Base-by-base conservation (phyloP, 148 eudicot genomes). In the Cornus kousa region DNA sequence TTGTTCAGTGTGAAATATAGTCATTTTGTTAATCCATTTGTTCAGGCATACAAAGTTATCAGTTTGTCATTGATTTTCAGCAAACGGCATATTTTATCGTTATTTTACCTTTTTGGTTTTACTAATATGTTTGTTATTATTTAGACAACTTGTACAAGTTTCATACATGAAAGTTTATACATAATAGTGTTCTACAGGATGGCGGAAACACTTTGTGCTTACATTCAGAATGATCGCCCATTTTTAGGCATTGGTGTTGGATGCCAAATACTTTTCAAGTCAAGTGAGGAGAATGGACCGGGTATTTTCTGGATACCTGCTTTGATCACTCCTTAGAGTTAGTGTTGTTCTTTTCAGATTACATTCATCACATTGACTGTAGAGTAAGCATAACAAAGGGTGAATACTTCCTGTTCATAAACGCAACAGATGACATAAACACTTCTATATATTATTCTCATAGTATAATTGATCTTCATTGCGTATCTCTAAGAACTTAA, bases 171-270 rank as follows among this genome's bases (percentile, higher is more conserved):
- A 57, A 32, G 23, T 35, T 70, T 39, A 57, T 68, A 37, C 66
- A 7, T 65, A n/a, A 66, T 12, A 60, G 68, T 73, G 55, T 68
- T 68, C 59, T 77, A 75, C 86, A 97, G 99, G 91, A 78, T 94
- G 89, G 91, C 91, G 69, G 99, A 97, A 78, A 93, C 98, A 79
- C 90, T 97, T 79, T 85, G 91, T 79, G 59, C 88, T 50, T 97
- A 97, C 87, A 91, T 97, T 78, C 77, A 92, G 82, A 91, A 91
- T 83, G 99, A 97, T 85, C 97, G 97, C 72, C 99, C 99, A 65
- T 97, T 97, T 86, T 85, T 97, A 78, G 99, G 99, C 82, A 94
- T 97, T 78, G 94, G 99, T 88, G 89, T 97, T 71, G 99, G 99
- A 71, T 74, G 94, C 81, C 99, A 97, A 75, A 87, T 97, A 75